Evolutionary conservation across 306 rosid genomes (phyloP).

Genomic region (Lathyrus oleraceus): DNA sequence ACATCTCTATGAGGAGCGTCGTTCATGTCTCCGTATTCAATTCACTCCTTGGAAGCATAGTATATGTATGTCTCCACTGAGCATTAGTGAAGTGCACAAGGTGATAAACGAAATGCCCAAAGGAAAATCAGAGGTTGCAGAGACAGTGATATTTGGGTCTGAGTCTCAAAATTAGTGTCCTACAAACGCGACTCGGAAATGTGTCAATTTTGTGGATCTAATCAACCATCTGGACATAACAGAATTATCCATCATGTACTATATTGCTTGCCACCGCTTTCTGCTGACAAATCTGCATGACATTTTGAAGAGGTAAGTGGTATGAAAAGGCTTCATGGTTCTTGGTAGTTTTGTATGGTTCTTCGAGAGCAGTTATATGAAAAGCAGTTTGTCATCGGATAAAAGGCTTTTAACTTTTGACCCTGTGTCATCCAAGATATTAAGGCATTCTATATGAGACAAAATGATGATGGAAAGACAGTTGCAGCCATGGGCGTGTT

Average conservation of each 20-base stretch:
- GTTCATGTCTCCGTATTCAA: too few species aligned
- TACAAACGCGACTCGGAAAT: conserved; percentile 84
- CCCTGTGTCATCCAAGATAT: too few species aligned
- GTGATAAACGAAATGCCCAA: conserved; percentile 28
- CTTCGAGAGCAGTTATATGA: conserved; percentile 60
- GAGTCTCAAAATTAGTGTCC: conserved; percentile 74
- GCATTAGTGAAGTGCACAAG: too few species aligned
- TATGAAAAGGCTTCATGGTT: conserved; percentile 95
- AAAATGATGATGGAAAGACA: conserved; percentile 89
- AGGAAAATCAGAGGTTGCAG: conserved; percentile 93
- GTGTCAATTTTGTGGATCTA: conserved; percentile 77
- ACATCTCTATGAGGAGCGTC: too few species aligned
- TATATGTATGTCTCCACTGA: too few species aligned
- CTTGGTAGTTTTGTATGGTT: conserved; percentile 86
- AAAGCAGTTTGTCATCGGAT: conserved; percentile 68
- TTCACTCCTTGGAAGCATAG: too few species aligned
- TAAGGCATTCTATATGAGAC: conserved; percentile 96
- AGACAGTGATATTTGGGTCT: conserved; percentile 54
- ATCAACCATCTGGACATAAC: conserved; percentile 63
- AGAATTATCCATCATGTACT: conserved; percentile 80
- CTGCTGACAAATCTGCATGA: conserved; percentile 87
- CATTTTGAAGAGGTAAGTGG: conserved; percentile 92
- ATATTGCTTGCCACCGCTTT: conserved; percentile 74
- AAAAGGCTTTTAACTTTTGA: conserved; percentile 78
- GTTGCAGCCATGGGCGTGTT: conserved; percentile 98